Evolutionary conservation across 2,329 filamentous ascomycete genomes (phyloP).

Genomic region (Colletotrichum coccodes): DNA sequence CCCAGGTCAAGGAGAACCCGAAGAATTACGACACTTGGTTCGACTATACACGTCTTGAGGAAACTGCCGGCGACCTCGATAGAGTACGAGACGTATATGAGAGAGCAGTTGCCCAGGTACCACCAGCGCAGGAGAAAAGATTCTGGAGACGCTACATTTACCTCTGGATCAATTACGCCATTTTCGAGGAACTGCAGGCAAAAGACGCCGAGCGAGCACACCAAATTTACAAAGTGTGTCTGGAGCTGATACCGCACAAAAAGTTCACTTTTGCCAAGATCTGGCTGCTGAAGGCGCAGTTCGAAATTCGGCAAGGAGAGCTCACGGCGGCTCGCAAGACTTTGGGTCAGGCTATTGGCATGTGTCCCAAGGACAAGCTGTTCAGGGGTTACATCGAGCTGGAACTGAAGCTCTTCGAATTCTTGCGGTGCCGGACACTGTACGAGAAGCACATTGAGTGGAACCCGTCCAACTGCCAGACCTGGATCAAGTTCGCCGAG

Average conservation of each 20-base stretch:
- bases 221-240: slow-evolving; percentile 90
- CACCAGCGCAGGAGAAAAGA: slow-evolving; percentile 94
- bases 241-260: slow-evolving; percentile 91
- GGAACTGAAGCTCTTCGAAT: slow-evolving; percentile 94
- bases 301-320: slow-evolving; percentile 89
- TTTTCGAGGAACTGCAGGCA: slow-evolving; percentile 92
- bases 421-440: slow-evolving; percentile 87
- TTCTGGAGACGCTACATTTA: slow-evolving; percentile 99
- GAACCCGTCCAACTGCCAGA: slow-evolving; percentile 89
- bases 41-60: slow-evolving; percentile 91
- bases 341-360: slow-evolving; percentile 88
- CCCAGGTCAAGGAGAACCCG: slow-evolving; percentile 90
- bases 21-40: slow-evolving; percentile 99
- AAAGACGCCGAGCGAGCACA: slow-evolving; percentile 82
- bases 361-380: slow-evolving; percentile 95
- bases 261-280: slow-evolving; percentile 98
- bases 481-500: slow-evolving; percentile 97
- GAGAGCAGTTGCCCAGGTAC: slow-evolving; percentile 92
- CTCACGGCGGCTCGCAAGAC: slow-evolving; percentile 86
- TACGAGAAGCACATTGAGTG: slow-evolving; percentile 96
- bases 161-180: slow-evolving; percentile 95
- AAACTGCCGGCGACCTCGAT: slow-evolving; percentile 83
- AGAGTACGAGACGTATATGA: slow-evolving; percentile 94
- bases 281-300: slow-evolving; percentile 93
- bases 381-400: slow-evolving; percentile 95